Conservation (phyloP, 2,329 filamentous ascomycete species). For the Xylaria sp. region DNA sequence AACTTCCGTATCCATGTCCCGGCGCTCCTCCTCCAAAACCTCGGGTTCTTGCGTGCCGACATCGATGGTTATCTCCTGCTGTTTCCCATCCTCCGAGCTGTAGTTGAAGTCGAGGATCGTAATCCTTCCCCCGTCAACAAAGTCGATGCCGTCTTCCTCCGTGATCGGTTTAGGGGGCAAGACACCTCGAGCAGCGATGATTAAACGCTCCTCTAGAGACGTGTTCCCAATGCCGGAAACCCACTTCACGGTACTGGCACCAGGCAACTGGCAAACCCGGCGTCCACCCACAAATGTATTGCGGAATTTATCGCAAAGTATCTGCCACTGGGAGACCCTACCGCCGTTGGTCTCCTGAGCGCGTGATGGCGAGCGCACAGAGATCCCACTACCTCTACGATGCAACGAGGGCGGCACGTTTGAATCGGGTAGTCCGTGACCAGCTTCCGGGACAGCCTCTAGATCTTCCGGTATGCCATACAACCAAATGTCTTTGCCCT, state of each 20-base stretch:
- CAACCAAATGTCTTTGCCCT: constrained; percentile 73
- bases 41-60: constrained; percentile 73
- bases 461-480: constrained; percentile 78
- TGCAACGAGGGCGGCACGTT: constrained; percentile 33
- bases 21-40: constrained; percentile 70
- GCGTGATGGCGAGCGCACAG: constrained; percentile 43
- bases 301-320: constrained; percentile 67
- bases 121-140: constrained; percentile 77
- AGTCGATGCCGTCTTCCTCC: constrained; percentile 73
- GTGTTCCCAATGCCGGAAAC: constrained; percentile 59
- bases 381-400: constrained; percentile 47
- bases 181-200: constrained; percentile 74
- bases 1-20: constrained; percentile 76
- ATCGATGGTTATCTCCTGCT: constrained; percentile 68
- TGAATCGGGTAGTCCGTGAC: constrained; percentile 35
- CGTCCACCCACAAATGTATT: constrained; percentile 72
- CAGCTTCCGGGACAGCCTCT: constrained; percentile 58
- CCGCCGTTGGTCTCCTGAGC: constrained; percentile 40
- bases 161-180: constrained; percentile 58
- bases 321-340: constrained; percentile 67
- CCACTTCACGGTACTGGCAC: constrained; percentile 72
- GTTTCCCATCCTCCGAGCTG: constrained; percentile 55
- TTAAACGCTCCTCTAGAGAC: constrained; percentile 58
- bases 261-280: constrained; percentile 65
- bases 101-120: constrained; percentile 76